A percentile compares a stretch with the other conserved stretches of the same genome.
Evolutionary conservation across 1,139 yeast species (phyloP).

Genomic region (Yamadazyma mexicana): DNA sequence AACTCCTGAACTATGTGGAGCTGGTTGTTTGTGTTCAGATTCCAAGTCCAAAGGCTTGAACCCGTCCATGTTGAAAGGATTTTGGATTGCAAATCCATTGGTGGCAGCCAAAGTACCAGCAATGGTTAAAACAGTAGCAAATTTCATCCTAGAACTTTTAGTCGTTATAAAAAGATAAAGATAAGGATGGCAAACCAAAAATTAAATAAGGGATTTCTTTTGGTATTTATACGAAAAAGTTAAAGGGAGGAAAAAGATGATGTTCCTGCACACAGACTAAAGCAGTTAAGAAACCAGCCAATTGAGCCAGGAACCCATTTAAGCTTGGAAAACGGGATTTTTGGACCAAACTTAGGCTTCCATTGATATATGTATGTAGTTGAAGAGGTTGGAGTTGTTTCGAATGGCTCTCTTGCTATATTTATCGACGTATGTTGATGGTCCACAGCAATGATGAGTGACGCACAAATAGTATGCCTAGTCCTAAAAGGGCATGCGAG

Average conservation of each 20-base stretch:
- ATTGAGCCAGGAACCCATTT: too few relatives aligned
- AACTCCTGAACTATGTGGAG: slow-evolving; percentile 14
- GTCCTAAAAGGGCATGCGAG: too few relatives aligned
- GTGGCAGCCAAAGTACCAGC: slow-evolving; percentile 24
- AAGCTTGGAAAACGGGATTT: too few relatives aligned
- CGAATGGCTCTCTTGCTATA: not conserved
- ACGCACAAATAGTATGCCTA: not conserved
- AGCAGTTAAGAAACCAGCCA: not conserved
- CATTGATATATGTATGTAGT: not conserved
- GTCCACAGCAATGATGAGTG: not conserved
- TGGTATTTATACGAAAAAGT: not conserved
- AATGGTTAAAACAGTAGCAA: slow-evolving; percentile 25
- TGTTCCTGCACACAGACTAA: slow-evolving; percentile 3
- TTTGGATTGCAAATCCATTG: slow-evolving; percentile 34
- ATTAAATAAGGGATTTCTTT: not conserved
- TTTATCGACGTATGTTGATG: too few relatives aligned
- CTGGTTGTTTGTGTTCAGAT: slow-evolving; percentile 17
- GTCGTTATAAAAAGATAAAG: slow-evolving; percentile 2
- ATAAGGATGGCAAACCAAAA: slow-evolving; percentile 1
- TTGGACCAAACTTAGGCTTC: too few relatives aligned
- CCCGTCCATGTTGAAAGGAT: slow-evolving; percentile 23
- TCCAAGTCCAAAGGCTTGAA: slow-evolving; percentile 30
- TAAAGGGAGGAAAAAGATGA: slow-evolving; percentile 1
- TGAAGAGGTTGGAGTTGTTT: not conserved
- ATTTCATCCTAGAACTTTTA: too few relatives aligned